phyloP scores from a whole-genome alignment of 768 basidiomycete species.

The Podaxis sp. region DNA sequence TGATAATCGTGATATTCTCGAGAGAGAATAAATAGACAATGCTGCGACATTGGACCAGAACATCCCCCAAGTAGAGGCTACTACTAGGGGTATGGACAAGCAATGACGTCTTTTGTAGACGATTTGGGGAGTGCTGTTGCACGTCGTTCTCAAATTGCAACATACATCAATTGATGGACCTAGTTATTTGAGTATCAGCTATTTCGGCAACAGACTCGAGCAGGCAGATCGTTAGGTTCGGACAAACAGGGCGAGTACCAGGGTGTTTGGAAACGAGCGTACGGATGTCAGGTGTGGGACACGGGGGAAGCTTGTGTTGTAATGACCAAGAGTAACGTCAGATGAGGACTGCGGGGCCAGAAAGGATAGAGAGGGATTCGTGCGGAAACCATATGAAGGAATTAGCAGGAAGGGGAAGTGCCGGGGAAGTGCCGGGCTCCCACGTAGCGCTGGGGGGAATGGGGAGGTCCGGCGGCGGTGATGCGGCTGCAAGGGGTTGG shows the following conservation, averaged over 20 bases:
- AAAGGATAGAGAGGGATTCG: background rate
- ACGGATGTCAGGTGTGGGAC: background rate
- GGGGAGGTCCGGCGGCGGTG: slow-evolving; percentile 21
- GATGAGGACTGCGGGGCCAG: background rate
- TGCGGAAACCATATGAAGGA: background rate
- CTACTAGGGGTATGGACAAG: background rate
- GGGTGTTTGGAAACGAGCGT: background rate
- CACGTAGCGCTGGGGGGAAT: background rate
- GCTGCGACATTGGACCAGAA: background rate
- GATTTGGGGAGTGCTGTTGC: background rate
- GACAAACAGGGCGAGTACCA: no score
- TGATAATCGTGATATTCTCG: background rate
- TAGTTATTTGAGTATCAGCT: background rate
- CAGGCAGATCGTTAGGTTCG: background rate
- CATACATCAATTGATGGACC: background rate
- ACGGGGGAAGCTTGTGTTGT: background rate
- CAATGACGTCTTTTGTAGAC: background rate
- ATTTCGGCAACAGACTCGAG: background rate
- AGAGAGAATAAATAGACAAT: background rate
- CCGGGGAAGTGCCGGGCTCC: slow-evolving; percentile 9
- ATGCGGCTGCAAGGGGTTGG: slow-evolving; percentile 14
- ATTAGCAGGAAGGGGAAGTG: background rate
- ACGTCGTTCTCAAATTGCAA: background rate
- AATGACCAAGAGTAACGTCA: background rate
- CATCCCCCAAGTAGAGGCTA: background rate